Evolutionary conservation across 1,139 yeast species (phyloP).

Genomic region (Yamadazyma diospyri): DNA sequence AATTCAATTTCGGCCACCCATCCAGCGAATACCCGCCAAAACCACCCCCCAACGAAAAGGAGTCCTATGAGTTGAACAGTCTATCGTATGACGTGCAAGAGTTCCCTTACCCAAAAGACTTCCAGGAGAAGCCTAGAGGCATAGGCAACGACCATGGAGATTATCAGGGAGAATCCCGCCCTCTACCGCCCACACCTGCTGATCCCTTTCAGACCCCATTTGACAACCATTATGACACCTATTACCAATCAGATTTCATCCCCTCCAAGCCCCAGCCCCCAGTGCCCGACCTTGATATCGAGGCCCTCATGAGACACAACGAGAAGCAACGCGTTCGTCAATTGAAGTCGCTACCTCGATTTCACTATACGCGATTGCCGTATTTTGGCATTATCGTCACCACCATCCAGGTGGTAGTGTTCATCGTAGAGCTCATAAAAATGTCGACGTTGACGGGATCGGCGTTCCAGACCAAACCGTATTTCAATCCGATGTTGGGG

Average conservation of each 20-base stretch:
- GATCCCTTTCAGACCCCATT: constrained; percentile 12
- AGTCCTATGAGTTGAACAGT: constrained; percentile 12
- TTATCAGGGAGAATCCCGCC: constrained; percentile 2
- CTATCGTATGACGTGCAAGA: constrained; percentile 8
- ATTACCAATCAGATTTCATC: constrained; percentile 5
- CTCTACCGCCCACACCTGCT: constrained; percentile 5
- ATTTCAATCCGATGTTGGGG: constrained; percentile 78
- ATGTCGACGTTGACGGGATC: constrained; percentile 64
- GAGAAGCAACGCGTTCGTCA: constrained; percentile 27
- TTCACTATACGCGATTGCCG: constrained; percentile 44
- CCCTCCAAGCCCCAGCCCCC: constrained; percentile 17
- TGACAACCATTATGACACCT: constrained; percentile 5
- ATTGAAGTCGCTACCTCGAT: constrained; percentile 31
- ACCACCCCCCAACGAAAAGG: constrained; percentile 7
- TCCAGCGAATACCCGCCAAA: not conserved
- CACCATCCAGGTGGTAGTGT: constrained; percentile 53
- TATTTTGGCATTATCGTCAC: constrained; percentile 48
- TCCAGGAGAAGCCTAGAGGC: too few species aligned
- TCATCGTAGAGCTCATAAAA: constrained; percentile 61
- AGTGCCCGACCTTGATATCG: constrained; percentile 15
- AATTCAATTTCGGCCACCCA: constrained; percentile 10
- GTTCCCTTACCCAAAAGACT: constrained; percentile 10
- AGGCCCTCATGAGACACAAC: constrained; percentile 19
- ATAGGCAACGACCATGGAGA: constrained; percentile 1
- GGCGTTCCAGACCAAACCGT: constrained; percentile 67